Evolutionary conservation across 768 basidiomycete genomes (phyloP), one percentile per base, ranked within the genome.

Genomic region (Boletus sensibilis): DNA sequence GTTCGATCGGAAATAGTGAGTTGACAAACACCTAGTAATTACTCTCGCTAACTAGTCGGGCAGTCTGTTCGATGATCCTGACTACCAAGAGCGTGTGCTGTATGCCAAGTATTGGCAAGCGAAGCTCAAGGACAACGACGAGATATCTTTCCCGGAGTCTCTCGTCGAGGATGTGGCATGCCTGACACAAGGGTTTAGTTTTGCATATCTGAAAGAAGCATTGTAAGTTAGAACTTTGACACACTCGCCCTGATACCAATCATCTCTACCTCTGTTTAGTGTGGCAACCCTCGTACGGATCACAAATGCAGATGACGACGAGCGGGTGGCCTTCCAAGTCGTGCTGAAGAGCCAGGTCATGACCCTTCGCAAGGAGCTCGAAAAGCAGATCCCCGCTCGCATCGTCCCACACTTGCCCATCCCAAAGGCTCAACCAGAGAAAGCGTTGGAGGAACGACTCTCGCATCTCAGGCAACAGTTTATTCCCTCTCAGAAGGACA

Each of bases 191-290:
- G 74, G 76, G 31, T 94, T 94, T 75, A 90, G 87, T 62, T 94
- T 94, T 68, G 90, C 92, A 0, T 94, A 92, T 70, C 75, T 94
- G 64, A 94, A 95, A 69, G 92, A 94, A 71, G 90, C 84, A 3
- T 94, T 94, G 92, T 94, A 67, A 57, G 89, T 78, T 27, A 18
- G 52, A 20, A 38, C 25, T 33, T 25, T 29, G 33, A 38, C 23
- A 4, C 13, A 13, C 27, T 21, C 5, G n/a, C 18, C 37, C n/a
- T 49, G 29, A 27, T 39, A 10, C 37, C 25, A 38, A 57, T 21
- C 6, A 3, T 48, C 8, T 35, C 42, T 45, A 0, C 14, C 29
- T 40, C 27, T 37, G 34, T 52, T 13, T 59, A 92, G 90, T 65
- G 85, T 92, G 18, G 86, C 90, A 4, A 75, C 86, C 3, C 78